A percentile compares a stretch with the other conserved stretches of the same genome.
These are phyloP conservation scores for Exophiala bonariae DNA, from an alignment of 2,329 filamentous ascomycete genomes.

Conservation along the genomic window DNA sequence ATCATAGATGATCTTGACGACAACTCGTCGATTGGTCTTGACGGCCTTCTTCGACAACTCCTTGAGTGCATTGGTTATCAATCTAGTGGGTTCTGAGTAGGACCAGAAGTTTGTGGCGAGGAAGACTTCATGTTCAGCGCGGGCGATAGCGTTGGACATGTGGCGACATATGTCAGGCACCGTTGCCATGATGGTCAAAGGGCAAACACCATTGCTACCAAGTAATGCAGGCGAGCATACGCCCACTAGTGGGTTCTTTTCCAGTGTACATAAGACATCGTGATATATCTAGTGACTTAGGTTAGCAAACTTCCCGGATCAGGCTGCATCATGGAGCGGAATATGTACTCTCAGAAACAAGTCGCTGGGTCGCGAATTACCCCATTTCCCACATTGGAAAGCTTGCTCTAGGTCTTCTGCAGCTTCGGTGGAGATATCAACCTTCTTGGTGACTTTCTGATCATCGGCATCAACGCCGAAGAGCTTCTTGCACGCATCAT, in stretches of 20 bases:
- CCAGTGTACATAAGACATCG: slow-evolving; percentile 55
- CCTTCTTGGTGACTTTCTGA: slow-evolving; percentile 12
- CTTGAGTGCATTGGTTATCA: slow-evolving; percentile 67
- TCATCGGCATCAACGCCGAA: slow-evolving; percentile 43
- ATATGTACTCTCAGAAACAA: slow-evolving; percentile 62
- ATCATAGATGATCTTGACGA: slow-evolving; percentile 76
- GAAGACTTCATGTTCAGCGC: slow-evolving; percentile 71
- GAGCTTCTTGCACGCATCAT: slow-evolving; percentile 56
- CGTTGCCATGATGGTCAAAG: slow-evolving; percentile 68
- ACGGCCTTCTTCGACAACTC: slow-evolving; percentile 69
- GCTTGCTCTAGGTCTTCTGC: slow-evolving; percentile 55
- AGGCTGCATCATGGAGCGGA: neutral
- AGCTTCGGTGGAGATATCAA: slow-evolving; percentile 24
- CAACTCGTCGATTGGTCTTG: slow-evolving; percentile 55
- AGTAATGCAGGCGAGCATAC: slow-evolving; percentile 60
- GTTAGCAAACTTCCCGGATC: neutral
- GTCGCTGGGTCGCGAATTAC: slow-evolving; percentile 60
- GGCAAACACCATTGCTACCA: slow-evolving; percentile 63
- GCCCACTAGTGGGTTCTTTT: slow-evolving; percentile 42
- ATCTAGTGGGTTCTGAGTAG: slow-evolving; percentile 64
- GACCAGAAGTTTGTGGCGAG: slow-evolving; percentile 77
- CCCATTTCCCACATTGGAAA: slow-evolving; percentile 67
- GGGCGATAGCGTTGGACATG: slow-evolving; percentile 73
- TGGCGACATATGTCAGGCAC: slow-evolving; percentile 72
- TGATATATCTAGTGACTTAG: slow-evolving; percentile 57